Base-by-base conservation (phyloP, 495 filamentous ascomycete species). In the Podospora tetraspora region DNA sequence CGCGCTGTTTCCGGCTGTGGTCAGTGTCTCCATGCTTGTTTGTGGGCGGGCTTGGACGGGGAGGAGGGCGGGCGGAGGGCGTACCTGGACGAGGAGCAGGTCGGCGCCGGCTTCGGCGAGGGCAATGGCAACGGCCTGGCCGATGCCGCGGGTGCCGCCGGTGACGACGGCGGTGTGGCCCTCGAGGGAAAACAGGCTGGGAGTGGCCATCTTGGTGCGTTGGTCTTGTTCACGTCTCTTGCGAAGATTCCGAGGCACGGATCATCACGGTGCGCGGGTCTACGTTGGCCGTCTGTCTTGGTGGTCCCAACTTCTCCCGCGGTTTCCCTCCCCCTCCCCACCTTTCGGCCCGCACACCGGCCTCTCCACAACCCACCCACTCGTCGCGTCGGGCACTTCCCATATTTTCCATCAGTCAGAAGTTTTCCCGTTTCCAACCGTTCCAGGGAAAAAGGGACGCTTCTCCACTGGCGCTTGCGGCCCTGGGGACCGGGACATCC, bases 71-170 rank as follows among this genome's bases (percentile, higher is more conserved):
- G 16, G 22, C 3, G 23, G 29, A 22, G 60, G 65, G 5, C 74
- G 64, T 70, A 86, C 86, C 79, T 88, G 86, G 23, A 95, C 81
- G 37, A 96, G 82, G 43, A 96, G 79, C 66, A 94, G 83, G 76
- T 96, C 91, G 68, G 92, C 92, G 57, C 92, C 92, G 63, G 90
- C 91, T 79, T 95, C 91, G 37, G 93, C 92, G 12, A 93, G 77
- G 3, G 89, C 92, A 68, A 96, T 75, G 57, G 91, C 91, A 80
- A 96, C 94, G 12, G 91, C 85, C 75, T 91, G 88, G 19, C 94
- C 94, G 63, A 97, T 96, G 24, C 94, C 94, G 63, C 94, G 83
- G 19, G 92, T 95, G 63, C 92, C 92, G 29, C 94, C 94, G 0
- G 94, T 97, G 34, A 97, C 83, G 60, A 97, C 78, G 37, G 94